These are phyloP conservation scores for Dipteronia dyeriana DNA, from an alignment of 345 rosid genomes.

Conservation along the genomic window DNA sequence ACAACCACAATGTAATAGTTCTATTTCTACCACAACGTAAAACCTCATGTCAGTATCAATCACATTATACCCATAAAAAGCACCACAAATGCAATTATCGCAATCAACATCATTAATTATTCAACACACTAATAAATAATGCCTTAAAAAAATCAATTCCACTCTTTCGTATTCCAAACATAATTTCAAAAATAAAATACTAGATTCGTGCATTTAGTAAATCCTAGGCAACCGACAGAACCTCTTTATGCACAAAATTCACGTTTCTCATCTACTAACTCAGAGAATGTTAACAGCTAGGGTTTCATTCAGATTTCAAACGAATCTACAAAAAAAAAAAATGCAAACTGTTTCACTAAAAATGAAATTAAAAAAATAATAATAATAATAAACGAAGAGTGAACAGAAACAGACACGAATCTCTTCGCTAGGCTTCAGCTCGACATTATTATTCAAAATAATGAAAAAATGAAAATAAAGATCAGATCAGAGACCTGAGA, in stretches of 20 bases:
- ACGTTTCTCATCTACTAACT: too few relatives aligned
- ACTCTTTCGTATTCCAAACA: too few relatives aligned
- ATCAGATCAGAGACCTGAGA: slow-evolving; percentile 66
- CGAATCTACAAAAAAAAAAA: too few relatives aligned
- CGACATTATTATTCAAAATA: too few relatives aligned
- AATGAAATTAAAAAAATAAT: too few relatives aligned
- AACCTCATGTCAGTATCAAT: slow-evolving; percentile 1
- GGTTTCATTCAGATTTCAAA: neutral
- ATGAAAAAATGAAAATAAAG: slow-evolving; percentile 18
- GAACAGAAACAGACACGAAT: too few relatives aligned
- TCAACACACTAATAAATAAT: neutral
- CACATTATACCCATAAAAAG: neutral
- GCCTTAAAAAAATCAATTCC: too few relatives aligned
- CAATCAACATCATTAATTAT: neutral
- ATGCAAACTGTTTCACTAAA: too few relatives aligned
- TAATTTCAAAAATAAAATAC: neutral
- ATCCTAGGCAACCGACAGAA: too few relatives aligned
- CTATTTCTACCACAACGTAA: neutral
- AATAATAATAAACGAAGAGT: too few relatives aligned
- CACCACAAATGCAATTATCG: neutral
- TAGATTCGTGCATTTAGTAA: neutral
- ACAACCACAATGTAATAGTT: neutral
- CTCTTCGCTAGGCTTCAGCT: too few relatives aligned
- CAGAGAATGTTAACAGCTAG: neutral
- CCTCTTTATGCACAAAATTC: too few relatives aligned